phyloP scores from a whole-genome alignment of 495 filamentous ascomycete genomes.

The Xylaria scruposa region DNA sequence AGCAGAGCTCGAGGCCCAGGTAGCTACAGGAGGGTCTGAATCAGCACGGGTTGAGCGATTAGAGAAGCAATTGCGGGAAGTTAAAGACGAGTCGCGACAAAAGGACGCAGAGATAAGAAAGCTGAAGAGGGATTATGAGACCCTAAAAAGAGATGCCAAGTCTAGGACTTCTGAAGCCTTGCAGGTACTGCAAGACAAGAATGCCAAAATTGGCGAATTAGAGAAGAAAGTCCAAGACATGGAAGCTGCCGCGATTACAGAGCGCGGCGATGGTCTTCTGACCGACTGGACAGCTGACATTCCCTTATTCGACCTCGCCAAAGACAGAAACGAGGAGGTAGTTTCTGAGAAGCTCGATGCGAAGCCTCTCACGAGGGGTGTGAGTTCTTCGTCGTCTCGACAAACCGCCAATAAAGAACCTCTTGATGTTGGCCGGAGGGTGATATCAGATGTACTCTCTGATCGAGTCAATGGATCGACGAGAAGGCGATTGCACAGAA shows the following conservation, averaged over 20 bases:
- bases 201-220: constrained; percentile 67
- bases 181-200: constrained; percentile 67
- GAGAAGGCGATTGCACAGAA: not conserved
- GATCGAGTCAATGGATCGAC: constrained; percentile 32
- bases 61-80: constrained; percentile 49
- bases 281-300: constrained; percentile 34
- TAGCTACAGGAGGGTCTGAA: constrained; percentile 48
- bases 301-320: constrained; percentile 31
- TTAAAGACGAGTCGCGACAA: constrained; percentile 48
- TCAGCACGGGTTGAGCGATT: constrained; percentile 48
- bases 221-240: constrained; percentile 62
- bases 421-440: constrained; percentile 25
- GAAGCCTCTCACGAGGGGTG: constrained; percentile 26
- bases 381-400: constrained; percentile 15
- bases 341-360: constrained; percentile 34
- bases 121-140: constrained; percentile 58
- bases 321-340: constrained; percentile 29
- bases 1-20: constrained; percentile 54
- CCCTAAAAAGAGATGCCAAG: constrained; percentile 68
- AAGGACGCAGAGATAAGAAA: constrained; percentile 61
- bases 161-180: constrained; percentile 58
- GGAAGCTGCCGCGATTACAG: constrained; percentile 33
- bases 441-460: constrained; percentile 32
- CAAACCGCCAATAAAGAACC: constrained; percentile 15
- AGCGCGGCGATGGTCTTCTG: constrained; percentile 11